A percentile compares a stretch with the other conserved stretches of the same genome.
Evolutionary conservation across 202 grass and related monocot species (phyloP).

Genomic region (Eragrostis tef): DNA sequence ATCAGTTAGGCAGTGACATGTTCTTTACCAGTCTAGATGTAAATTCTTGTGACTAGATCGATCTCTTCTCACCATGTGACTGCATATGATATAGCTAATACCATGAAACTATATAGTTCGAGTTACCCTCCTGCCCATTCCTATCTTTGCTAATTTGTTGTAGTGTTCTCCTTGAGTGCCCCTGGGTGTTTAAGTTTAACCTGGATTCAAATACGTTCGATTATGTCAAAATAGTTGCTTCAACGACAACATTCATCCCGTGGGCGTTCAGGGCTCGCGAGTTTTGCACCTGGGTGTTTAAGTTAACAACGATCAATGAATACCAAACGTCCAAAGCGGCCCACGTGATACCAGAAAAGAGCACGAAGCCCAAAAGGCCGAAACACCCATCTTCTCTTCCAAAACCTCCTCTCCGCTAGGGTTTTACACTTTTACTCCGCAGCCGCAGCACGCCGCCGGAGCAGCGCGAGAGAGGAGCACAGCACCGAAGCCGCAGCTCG

Average conservation of each 20-base stretch:
- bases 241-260: too few species aligned
- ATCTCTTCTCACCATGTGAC: conserved; percentile 37
- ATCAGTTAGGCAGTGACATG: conserved; percentile 62
- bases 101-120: conserved; percentile 36
- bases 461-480: background rate
- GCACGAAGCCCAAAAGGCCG: background rate
- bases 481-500: background rate
- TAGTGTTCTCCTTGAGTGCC: background rate
- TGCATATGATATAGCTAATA: conserved; percentile 53
- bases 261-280: too few species aligned
- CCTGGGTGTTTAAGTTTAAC: background rate
- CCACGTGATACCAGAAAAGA: background rate
- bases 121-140: background rate
- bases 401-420: conserved; percentile 32
- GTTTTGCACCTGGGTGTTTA: too few species aligned
- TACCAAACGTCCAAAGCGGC: background rate
- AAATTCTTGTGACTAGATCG: conserved; percentile 55
- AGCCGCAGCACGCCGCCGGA: conserved; percentile 4
- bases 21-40: conserved; percentile 66
- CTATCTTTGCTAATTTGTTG: background rate
- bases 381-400: background rate
- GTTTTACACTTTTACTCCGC: conserved; percentile 31
- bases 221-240: background rate
- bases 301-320: too few species aligned
- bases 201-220: background rate